phyloP scores from a whole-genome alignment of 1,284 basidiomycete genomes.

The Porodaedalea pini region DNA sequence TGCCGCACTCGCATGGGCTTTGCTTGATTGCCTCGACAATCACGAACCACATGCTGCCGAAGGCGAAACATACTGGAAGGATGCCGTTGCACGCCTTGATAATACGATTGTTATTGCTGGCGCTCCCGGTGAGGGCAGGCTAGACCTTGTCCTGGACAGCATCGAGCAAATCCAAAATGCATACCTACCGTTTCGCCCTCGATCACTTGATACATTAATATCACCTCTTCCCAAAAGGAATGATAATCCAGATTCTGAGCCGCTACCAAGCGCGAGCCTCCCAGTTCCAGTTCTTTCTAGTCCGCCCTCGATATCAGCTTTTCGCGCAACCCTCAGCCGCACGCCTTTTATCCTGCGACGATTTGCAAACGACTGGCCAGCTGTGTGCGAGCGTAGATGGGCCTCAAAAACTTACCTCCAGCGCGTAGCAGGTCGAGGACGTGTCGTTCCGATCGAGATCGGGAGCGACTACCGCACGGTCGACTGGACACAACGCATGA shows the following conservation, averaged over 20 bases:
- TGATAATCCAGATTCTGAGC: background rate
- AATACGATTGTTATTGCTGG: constrained; percentile 83
- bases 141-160: constrained; percentile 57
- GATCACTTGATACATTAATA: constrained; percentile 8
- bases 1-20: constrained; percentile 50
- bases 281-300: constrained; percentile 35
- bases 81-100: constrained; percentile 64
- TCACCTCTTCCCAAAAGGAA: background rate
- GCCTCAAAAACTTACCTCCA: constrained; percentile 63
- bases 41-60: constrained; percentile 22
- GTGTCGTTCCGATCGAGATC: constrained; percentile 88
- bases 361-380: constrained; percentile 66
- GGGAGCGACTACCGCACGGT: constrained; percentile 80
- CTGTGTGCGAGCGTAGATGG: constrained; percentile 69
- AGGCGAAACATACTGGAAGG: constrained; percentile 23
- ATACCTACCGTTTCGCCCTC: constrained; percentile 32
- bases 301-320: constrained; percentile 56
- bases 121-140: constrained; percentile 57
- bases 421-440: constrained; percentile 65
- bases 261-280: constrained; percentile 21
- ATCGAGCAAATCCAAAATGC: constrained; percentile 51
- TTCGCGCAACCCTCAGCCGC: constrained; percentile 40
- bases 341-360: constrained; percentile 73
- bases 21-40: constrained; percentile 37
- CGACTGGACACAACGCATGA: constrained; percentile 81